These are phyloP conservation scores for Xylaria digitata DNA, from an alignment of 2,329 filamentous ascomycete genomes.

Conservation along the genomic window DNA sequence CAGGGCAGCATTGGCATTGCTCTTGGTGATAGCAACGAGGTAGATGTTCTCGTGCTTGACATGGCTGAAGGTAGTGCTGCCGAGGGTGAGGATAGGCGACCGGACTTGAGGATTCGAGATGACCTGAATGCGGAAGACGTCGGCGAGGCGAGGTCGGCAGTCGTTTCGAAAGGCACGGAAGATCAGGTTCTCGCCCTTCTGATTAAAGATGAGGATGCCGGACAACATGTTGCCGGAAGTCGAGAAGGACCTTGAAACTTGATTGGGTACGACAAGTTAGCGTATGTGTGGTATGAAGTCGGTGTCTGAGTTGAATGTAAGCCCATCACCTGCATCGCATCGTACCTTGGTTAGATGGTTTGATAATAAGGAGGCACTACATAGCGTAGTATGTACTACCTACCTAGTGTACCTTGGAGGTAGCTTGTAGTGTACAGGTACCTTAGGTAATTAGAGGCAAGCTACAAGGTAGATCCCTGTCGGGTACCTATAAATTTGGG, in stretches of 20 bases:
- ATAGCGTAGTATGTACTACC: background rate
- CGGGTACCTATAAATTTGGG: too few species aligned
- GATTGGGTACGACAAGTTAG: slow-evolving; percentile 11
- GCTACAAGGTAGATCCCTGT: too few species aligned
- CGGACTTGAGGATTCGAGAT: slow-evolving; percentile 98
- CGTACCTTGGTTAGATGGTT: background rate
- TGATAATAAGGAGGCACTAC: background rate
- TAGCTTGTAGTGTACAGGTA: too few species aligned
- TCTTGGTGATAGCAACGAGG: slow-evolving; percentile 96
- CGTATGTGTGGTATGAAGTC: background rate
- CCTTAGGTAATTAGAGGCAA: too few species aligned
- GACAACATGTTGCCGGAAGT: slow-evolving; percentile 80
- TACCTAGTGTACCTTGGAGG: background rate
- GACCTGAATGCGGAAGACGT: slow-evolving; percentile 99
- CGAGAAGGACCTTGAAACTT: slow-evolving; percentile 17
- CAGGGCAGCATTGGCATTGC: slow-evolving; percentile 97
- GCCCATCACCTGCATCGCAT: slow-evolving; percentile 5
- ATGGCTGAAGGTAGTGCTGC: slow-evolving; percentile 98
- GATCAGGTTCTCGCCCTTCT: slow-evolving; percentile 99
- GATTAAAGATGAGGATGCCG: slow-evolving; percentile 97
- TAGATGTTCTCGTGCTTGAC: slow-evolving; percentile 99
- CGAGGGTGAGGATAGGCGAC: slow-evolving; percentile 95
- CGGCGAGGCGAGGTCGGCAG: slow-evolving; percentile 94
- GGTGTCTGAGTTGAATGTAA: slow-evolving; percentile 8
- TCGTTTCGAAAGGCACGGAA: slow-evolving; percentile 99